phyloP scores from a whole-genome alignment of 345 rosid genomes.

The Brassica cretica region DNA sequence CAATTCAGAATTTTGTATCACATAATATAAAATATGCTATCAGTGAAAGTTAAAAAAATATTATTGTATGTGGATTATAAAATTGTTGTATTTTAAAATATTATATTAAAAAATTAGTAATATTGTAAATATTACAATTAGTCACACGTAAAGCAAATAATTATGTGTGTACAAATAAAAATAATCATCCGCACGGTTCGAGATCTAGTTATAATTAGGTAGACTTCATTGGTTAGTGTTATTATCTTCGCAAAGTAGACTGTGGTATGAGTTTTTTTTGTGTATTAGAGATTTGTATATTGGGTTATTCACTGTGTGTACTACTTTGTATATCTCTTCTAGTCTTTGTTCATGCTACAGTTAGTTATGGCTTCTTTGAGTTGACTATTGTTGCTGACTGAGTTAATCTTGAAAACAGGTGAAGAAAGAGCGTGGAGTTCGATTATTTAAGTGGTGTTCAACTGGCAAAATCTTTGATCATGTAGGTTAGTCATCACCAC shows the following conservation, averaged over 20 bases:
- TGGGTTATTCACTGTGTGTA: not conserved
- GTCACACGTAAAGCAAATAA: too few species aligned
- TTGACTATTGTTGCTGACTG: constrained; percentile 8
- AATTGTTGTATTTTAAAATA: too few species aligned
- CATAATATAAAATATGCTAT: too few species aligned
- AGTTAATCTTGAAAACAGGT: constrained; percentile 52
- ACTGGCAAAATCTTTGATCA: constrained; percentile 71
- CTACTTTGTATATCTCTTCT: not conserved
- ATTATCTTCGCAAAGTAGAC: not conserved
- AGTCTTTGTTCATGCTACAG: not conserved
- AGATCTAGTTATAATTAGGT: not conserved
- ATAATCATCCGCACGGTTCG: too few species aligned
- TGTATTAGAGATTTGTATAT: not conserved
- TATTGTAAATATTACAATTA: too few species aligned
- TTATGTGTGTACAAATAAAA: too few species aligned
- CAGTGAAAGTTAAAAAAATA: too few species aligned
- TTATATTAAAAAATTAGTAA: too few species aligned
- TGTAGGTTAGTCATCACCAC: constrained; percentile 44
- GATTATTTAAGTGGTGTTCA: constrained; percentile 64
- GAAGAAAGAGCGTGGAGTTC: constrained; percentile 61
- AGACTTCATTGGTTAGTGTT: not conserved
- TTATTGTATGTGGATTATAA: too few species aligned
- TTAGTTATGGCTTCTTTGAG: not conserved
- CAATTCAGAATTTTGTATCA: too few species aligned
- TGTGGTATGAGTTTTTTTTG: not conserved